Conservation (phyloP, 176 grass and related monocot genomes). For the Eremochloa ophiuroides region DNA sequence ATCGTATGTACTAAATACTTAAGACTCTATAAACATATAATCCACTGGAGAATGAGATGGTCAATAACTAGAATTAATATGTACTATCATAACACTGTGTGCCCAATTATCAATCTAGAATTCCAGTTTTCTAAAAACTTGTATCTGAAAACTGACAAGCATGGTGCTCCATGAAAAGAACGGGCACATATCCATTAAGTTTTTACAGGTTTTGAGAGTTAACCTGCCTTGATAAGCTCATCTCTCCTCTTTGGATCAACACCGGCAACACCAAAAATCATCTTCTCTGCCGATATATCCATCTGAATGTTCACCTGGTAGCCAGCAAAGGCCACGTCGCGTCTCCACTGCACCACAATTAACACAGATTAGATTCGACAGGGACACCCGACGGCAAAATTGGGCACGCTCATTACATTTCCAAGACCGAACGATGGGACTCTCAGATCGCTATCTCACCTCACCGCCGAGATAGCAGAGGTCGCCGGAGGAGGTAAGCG, state of each 20-base stretch:
- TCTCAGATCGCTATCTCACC: conserved; percentile 26
- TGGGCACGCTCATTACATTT: neutral
- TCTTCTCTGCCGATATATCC: conserved; percentile 89
- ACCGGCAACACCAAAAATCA: conserved; percentile 74
- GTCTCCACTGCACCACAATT: conserved; percentile 73
- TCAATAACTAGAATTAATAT: conserved; percentile 2
- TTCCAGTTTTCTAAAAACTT: neutral
- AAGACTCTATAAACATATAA: neutral
- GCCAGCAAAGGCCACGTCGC: conserved; percentile 90
- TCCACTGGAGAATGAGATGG: neutral
- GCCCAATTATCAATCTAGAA: neutral
- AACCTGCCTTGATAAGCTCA: conserved; percentile 83
- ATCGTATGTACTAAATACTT: neutral
- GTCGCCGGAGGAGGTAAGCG: conserved; percentile 78
- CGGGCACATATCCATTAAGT: neutral
- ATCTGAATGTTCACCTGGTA: conserved; percentile 96
- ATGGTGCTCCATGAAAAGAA: neutral
- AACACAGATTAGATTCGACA: neutral
- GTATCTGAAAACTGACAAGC: neutral
- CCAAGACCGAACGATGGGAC: neutral
- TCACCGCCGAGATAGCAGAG: conserved; percentile 93
- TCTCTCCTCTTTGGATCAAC: conserved; percentile 84
- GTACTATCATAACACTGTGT: neutral
- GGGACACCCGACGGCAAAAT: neutral
- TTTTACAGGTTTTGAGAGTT: neutral